Conservation (phyloP, 176 grass and related monocot genomes). For the Bothriochloa decipiens region DNA sequence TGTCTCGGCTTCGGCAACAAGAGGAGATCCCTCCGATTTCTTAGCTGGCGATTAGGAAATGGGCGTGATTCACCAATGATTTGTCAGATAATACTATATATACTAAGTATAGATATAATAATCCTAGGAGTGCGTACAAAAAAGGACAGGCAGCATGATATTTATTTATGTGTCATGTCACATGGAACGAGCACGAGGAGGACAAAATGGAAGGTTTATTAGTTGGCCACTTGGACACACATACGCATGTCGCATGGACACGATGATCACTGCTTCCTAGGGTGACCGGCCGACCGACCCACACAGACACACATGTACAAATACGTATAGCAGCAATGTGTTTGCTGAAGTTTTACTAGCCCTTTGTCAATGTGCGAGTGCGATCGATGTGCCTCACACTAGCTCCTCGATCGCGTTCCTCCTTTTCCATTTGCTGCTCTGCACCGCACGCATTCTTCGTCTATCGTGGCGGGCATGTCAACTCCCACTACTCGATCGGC, state of each 20-base stretch:
- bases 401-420: too few species aligned
- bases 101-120: too few species aligned
- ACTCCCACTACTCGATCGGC: background rate
- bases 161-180: conserved; percentile 10
- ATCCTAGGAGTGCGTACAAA: too few species aligned
- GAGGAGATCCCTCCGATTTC: background rate
- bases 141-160: background rate
- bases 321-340: too few species aligned
- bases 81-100: background rate
- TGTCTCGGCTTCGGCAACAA: conserved; percentile 17
- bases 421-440: too few species aligned
- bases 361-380: too few species aligned
- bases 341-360: too few species aligned
- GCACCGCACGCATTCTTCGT: too few species aligned
- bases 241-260: background rate
- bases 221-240: background rate
- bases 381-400: too few species aligned
- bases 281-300: background rate
- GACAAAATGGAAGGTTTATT: conserved; percentile 8
- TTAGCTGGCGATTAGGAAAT: background rate
- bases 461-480: background rate
- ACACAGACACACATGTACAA: too few species aligned
- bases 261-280: conserved; percentile 28
- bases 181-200: background rate
- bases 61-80: background rate